Evolutionary conservation across 352 stramenopile genomes (phyloP).

Genomic region (Pythium volutum): DNA sequence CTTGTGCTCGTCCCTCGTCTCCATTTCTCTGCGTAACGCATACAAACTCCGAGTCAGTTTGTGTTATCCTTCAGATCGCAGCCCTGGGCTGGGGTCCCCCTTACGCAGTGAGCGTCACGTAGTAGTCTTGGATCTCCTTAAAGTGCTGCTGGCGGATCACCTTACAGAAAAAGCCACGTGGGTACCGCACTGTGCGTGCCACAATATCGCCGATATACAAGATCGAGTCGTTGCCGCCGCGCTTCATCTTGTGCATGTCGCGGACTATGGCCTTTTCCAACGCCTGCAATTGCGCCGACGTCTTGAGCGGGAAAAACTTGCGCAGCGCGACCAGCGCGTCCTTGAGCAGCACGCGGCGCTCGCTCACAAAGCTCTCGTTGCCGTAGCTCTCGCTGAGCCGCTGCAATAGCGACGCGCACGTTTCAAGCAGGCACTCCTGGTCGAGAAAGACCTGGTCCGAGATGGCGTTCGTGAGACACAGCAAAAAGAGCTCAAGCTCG

Average conservation of each 20-base stretch:
- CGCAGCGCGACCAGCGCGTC: conserved; percentile 66
- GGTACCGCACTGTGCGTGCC: conserved; percentile 40
- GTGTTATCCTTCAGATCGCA: too few species aligned
- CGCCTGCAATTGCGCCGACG: conserved; percentile 59
- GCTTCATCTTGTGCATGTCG: conserved; percentile 80
- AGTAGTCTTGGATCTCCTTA: conserved; percentile 83
- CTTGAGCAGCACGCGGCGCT: conserved; percentile 61
- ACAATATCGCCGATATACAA: conserved; percentile 77
- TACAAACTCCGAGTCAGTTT: background rate
- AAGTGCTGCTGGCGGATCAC: conserved; percentile 79
- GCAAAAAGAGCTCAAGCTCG: conserved; percentile 74
- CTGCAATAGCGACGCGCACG: conserved; percentile 48
- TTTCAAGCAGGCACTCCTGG: conserved; percentile 61
- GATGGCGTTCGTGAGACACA: conserved; percentile 65
- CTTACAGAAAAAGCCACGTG: conserved; percentile 72
- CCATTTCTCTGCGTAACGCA: conserved; percentile 44
- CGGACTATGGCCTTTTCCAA: conserved; percentile 76
- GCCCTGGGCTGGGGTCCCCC: too few species aligned
- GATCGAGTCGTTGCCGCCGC: conserved; percentile 61
- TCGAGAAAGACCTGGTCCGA: conserved; percentile 70
- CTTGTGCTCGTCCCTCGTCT: conserved; percentile 41
- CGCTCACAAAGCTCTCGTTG: conserved; percentile 51
- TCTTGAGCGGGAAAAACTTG: conserved; percentile 82
- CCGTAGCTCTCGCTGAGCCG: conserved; percentile 48
- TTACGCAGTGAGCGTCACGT: conserved; percentile 50